Evolutionary conservation across 2,329 filamentous ascomycete species (phyloP), one percentile per base, ranked within the genome.

Genomic region (Aphanoascus verrucosus): DNA sequence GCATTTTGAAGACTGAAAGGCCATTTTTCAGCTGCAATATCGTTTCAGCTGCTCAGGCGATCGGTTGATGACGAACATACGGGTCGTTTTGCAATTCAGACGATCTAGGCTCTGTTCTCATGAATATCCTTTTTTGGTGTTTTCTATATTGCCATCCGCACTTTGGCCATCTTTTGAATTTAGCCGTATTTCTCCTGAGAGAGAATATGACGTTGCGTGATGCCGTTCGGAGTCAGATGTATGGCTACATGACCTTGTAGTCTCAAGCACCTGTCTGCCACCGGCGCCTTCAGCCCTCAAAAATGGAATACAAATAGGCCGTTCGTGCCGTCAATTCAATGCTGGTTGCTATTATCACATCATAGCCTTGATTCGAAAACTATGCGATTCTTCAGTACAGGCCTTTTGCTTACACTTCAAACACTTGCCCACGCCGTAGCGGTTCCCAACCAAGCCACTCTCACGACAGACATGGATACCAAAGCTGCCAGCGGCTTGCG

Each of bases 261-360:
- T 28, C 23, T 28, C 23, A 28, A 28, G 7, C 23, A 28, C 3
- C 23, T 28, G 23, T 28, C 23, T 28, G 3, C 7, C 7, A 14
- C 4, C 12, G 37, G 4, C 12, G 37, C 4, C 9, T 14, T 4
- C 37, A 40, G 12, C 15, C 37, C 3, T 28, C 23, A 3, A 28
- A 28, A 4, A 3, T 28, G 23, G 28, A 45, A 20, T 46, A 52
- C 50, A 52, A 46, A 52, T 52, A 52, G 50, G 19, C n/a, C 23
- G 32, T 20, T 14, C 35, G n/a, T 35, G 32, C 19, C 43, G 20
- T 19, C 28, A 11, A 3, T 44, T 14, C 17, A 8, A 28, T 19
- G 31, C 9, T n/a, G 5, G 17, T n/a, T 15, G 23, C 23, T 14
- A 12, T 17, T 20, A 34, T 35, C 49, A 51, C 12, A 49, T 4